A percentile compares a stretch with the other conserved stretches of the same genome.
Evolutionary conservation across 495 filamentous ascomycete species (phyloP).

Genomic region (Trichoderma orchidacearum): DNA sequence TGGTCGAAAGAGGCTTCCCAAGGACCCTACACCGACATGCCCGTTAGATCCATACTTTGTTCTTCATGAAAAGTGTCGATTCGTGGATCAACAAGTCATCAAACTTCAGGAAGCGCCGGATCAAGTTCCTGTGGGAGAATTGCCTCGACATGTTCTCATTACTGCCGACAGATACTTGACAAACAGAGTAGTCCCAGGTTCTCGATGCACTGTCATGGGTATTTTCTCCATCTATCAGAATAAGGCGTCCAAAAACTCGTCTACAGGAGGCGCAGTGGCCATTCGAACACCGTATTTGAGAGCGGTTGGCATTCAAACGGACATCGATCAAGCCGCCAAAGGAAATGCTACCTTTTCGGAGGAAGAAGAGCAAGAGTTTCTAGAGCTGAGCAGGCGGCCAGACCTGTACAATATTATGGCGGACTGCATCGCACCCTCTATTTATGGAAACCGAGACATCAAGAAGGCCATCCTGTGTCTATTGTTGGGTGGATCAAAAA

Average conservation of each 20-base stretch:
- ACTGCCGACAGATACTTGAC: constrained; percentile 92
- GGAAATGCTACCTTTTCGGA: constrained; percentile 79
- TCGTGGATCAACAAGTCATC: constrained; percentile 96
- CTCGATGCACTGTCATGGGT: constrained; percentile 88
- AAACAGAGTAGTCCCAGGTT: constrained; percentile 91
- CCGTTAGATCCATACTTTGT: constrained; percentile 94
- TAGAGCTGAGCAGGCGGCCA: constrained; percentile 80
- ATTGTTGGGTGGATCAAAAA: constrained; percentile 91
- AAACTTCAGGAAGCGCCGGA: constrained; percentile 98
- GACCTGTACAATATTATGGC: constrained; percentile 87
- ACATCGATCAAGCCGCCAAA: constrained; percentile 81
- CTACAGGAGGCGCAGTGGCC: constrained; percentile 62
- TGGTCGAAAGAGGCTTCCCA: constrained; percentile 39
- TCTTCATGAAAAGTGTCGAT: constrained; percentile 83
- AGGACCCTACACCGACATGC: constrained; percentile 53
- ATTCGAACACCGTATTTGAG: constrained; percentile 95
- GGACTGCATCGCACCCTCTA: constrained; percentile 90
- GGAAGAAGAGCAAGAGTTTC: constrained; percentile 94
- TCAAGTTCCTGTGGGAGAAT: constrained; percentile 92
- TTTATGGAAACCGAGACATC: constrained; percentile 92
- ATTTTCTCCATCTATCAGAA: constrained; percentile 96
- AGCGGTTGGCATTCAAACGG: constrained; percentile 81
- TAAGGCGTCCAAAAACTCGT: constrained; percentile 72
- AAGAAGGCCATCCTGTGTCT: constrained; percentile 98
- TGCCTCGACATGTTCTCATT: constrained; percentile 87